Conservation (phyloP, 139 green algal genomes). For the Yamagishiella unicocca region DNA sequence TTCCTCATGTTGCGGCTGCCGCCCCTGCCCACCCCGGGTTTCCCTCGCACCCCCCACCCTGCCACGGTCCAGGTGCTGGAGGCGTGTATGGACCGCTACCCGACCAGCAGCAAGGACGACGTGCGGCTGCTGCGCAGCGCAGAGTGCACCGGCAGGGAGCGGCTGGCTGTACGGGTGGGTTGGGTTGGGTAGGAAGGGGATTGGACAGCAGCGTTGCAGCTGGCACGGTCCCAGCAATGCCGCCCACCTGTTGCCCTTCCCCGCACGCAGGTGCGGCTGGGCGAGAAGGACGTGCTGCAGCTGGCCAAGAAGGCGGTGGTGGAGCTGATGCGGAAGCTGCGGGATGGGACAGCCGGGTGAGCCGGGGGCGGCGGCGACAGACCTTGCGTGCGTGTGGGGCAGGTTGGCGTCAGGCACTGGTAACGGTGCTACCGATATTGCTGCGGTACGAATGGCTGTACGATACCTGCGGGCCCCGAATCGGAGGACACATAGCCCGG, state of each 20-base stretch:
- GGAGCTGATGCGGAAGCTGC: constrained; percentile 39
- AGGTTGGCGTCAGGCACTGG: no score
- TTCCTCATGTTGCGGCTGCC: no score
- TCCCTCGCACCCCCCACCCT: neutral
- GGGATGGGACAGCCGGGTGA: constrained; percentile 2
- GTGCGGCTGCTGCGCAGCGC: neutral
- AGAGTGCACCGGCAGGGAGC: constrained; percentile 7
- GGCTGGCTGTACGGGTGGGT: constrained; percentile 39
- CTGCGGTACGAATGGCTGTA: no score
- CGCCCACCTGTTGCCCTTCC: no score
- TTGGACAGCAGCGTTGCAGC: neutral
- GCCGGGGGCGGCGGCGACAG: no score
- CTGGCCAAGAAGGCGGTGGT: constrained; percentile 35
- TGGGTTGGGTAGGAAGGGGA: neutral
- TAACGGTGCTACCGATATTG: no score
- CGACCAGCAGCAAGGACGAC: constrained; percentile 33
- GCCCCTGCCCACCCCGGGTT: no score
- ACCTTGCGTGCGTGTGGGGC: no score
- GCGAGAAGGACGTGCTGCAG: constrained; percentile 42
- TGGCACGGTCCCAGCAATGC: neutral
- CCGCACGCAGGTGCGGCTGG: constrained; percentile 5
- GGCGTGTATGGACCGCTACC: constrained; percentile 39
- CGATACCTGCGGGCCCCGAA: no score
- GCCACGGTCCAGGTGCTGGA: neutral
- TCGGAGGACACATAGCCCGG: no score